A percentile compares a stretch with the other conserved stretches of the same genome.
phyloP scores from a whole-genome alignment of 495 filamentous ascomycete species.

The Cercophora sp. region DNA sequence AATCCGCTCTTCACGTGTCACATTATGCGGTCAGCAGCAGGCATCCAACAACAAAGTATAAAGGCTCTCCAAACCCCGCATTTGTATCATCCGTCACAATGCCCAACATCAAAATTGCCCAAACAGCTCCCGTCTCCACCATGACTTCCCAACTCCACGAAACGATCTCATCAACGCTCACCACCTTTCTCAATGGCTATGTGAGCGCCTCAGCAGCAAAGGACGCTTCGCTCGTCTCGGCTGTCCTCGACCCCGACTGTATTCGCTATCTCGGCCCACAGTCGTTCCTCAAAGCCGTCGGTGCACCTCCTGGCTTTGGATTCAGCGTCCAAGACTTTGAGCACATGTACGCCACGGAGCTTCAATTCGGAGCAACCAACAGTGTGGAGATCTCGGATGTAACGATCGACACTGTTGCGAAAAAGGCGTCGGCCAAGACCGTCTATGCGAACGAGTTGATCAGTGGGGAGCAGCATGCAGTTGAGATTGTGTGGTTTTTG shows the following conservation, averaged over 20 bases:
- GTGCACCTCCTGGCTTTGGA: not conserved
- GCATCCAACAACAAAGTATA: too few species aligned
- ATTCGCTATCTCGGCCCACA: not conserved
- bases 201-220: not conserved
- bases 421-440: not conserved
- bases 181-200: not conserved
- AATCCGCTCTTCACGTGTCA: too few species aligned
- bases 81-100: too few species aligned
- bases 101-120: not conserved
- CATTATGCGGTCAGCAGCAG: too few species aligned
- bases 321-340: not conserved
- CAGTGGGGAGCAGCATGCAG: not conserved
- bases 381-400: not conserved
- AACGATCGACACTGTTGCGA: not conserved
- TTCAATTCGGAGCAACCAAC: not conserved
- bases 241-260: not conserved
- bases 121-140: too few species aligned
- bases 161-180: not conserved
- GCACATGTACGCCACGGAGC: not conserved
- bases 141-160: not conserved
- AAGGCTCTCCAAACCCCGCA: too few species aligned
- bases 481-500: not conserved
- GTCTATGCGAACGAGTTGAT: not conserved
- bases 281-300: not conserved
- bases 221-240: not conserved